Conservation (phyloP, 768 basidiomycete genomes). For the Calocybe cyanea region DNA sequence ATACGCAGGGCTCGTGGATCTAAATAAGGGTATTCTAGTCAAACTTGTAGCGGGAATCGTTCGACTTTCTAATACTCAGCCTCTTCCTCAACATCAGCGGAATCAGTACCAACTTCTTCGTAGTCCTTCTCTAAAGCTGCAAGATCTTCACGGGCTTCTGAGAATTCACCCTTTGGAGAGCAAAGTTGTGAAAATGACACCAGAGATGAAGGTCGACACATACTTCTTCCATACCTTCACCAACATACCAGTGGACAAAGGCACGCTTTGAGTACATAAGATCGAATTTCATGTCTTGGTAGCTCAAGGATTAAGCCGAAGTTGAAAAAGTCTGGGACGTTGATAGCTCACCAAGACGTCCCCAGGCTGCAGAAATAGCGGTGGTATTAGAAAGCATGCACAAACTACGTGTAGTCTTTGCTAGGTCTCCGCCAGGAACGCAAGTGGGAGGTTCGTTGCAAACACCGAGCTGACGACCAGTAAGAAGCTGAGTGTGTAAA, state of each 20-base stretch:
- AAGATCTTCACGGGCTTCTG: slow-evolving; percentile 96
- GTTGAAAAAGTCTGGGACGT: neutral
- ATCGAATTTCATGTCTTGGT: slow-evolving; percentile 92
- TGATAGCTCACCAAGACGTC: slow-evolving; percentile 58
- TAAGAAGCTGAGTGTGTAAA: neutral
- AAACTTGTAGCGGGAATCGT: slow-evolving; percentile 11
- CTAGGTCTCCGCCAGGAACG: slow-evolving; percentile 93
- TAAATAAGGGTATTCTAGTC: slow-evolving; percentile 18
- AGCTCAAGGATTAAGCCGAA: slow-evolving; percentile 10
- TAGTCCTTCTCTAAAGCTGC: slow-evolving; percentile 97
- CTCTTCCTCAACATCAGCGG: slow-evolving; percentile 67
- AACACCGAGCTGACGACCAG: slow-evolving; percentile 71
- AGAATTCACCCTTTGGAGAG: slow-evolving; percentile 80
- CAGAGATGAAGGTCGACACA: slow-evolving; percentile 14
- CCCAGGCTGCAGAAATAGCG: slow-evolving; percentile 93
- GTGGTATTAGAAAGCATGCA: slow-evolving; percentile 98
- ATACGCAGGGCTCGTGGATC: slow-evolving; percentile 9
- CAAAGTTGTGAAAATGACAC: neutral
- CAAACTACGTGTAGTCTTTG: slow-evolving; percentile 88
- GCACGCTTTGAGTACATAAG: slow-evolving; percentile 96
- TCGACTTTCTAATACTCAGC: slow-evolving; percentile 46
- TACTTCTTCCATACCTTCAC: slow-evolving; percentile 98
- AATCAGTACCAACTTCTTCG: slow-evolving; percentile 83
- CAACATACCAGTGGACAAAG: slow-evolving; percentile 93
- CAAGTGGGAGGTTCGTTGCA: slow-evolving; percentile 94